Evolutionary conservation across 345 rosid genomes (phyloP), one percentile per base, ranked within the genome.

Genomic region (Barbarea vulgaris): DNA sequence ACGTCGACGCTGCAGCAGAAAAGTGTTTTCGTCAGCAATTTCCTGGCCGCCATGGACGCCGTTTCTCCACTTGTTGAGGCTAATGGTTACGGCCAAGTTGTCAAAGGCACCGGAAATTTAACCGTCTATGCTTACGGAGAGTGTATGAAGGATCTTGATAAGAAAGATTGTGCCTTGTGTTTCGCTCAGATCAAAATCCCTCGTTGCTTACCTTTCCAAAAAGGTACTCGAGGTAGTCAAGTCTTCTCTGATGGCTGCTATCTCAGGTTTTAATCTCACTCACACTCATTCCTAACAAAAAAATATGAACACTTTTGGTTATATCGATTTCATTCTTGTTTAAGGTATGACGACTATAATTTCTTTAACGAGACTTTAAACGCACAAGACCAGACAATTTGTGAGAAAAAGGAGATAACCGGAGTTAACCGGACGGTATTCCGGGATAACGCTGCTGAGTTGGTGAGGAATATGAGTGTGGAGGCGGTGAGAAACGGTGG

Each of bases 121-220:
- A 80, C 86, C 0, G 97, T 93, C 4, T 93, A 89, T 65, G 80
- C 87, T 9, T 88, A 75, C 59, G 98, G 96, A 19, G 91, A 91
- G 89, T 93, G 98, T 73, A 85, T 89, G 82, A 81, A 83, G 34
- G 97, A 93, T 73, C 93, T 93, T 14, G 84, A 83, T 39, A 80
- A 27, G 70, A 77, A 63, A 27, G 98, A 91, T 58, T 93, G 97
- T 64, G 78, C 83, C 82, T 78, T 93, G 79, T 93, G 97, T 33
- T 79, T 89, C 67, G 97, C 98, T 54, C 92, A 83, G 81, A 72
- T 84, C 85, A 93, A 91, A 84, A 80, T 93, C 78, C 71, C 88
- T 30, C 73, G 81, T 19, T 93, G 98, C 79, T 58, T 83, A 2
- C 96, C 98, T 19, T 93, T 84, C 74, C 96, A 91, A 66, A 21